Base-by-base conservation (phyloP, 169 alveolate genomes). In the Plasmodium adleri region DNA sequence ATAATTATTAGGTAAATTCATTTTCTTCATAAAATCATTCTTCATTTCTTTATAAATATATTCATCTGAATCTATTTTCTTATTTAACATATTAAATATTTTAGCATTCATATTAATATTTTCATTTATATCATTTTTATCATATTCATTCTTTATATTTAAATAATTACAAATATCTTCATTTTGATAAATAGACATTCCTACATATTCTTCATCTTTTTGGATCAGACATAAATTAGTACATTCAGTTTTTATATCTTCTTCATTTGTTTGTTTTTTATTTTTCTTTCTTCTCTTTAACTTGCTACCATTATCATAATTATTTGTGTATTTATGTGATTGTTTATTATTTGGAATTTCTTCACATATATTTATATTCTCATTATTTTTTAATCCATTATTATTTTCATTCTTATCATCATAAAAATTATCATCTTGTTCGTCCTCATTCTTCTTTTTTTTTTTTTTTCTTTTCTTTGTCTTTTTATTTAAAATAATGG, bases 21-120 rank as follows among this genome's bases (percentile, higher is more conserved):
- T 83, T 83, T 83, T 85, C 20, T 83, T 83, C 91, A 83, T 83
- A 62, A 83, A 83, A 72, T 83, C 91, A 1, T 63, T 50, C 15
- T 83, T 83, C 45, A 83, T 32, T 83, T 83, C 91, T 24, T 83
- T 83, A 63, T 83, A 83, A 4, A 83, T 83, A 24, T 83, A 83
- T 12, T 83, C 91, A 12, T 83, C 74, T 22, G 91, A 68, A 20
- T 60, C 64, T 4, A 83, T 74, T 26, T 50, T 43, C 6, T 83
- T 83, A 62, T 83, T 83, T 49, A 83, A 28, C 63, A 83, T 32
- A 32, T 70, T 72, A 24, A 83, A 83, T 22, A 83, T 83, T 70
- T 70, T 68, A 8, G 74, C 73, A 45, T 83, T 71, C n/a, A 47
- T 71, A 2, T 13, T 32, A 24, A 66, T 26, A 1, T 20, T 20